Evolutionary conservation across 2,329 filamentous ascomycete genomes (phyloP), one percentile per base, ranked within the genome.

Genomic region (Talaromyces albobiverticillius): DNA sequence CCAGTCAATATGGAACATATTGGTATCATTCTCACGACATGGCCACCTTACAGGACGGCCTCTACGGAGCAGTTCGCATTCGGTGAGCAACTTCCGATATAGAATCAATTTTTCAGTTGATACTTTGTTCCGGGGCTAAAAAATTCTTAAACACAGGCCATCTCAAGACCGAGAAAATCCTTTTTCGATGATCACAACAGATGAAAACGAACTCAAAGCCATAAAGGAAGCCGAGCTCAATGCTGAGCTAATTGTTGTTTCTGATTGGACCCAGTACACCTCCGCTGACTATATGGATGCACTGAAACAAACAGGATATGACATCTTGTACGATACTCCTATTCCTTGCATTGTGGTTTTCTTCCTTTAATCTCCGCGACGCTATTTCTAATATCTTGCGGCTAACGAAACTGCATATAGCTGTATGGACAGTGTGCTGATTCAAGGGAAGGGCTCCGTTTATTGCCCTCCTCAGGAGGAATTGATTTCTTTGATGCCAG

Each of bases 11-110:
- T 59, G 84, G 84, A 3, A 78, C 76, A 40, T 83, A 82, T 66
- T 85, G 80, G 73, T 86, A 86, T 59, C 83, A 86, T 66, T 76
- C 81, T 0, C 83, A 86, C 61, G 73, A 74, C 22, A 68, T 71
- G 1, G 76, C 76, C 1, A 82, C 84, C 57, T 73, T 86, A 13
- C 78, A 83, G 54, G 83, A 87, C 59, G 84, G 84, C 0, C 67
- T 84, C 10, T 82, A 79, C 48, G 84, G 83, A 0, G 68, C 82
- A 2, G 78, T 86, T 1, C 62, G 79, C 9, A 80, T 86, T 16
- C 45, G 55, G 55, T 54, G 14, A 23, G 46, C 2, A 41, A 25
- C 11, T 23, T 26, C 18, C 10, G 25, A 32, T 3, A 32, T 42
- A n/a, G 43, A 29, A 9, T 4, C n/a, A 38, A 18, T 18, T 6